Evolutionary conservation across 2,329 filamentous ascomycete genomes (phyloP), one percentile per base, ranked within the genome.

Genomic region (Monilinia vaccinii-corymbosi): DNA sequence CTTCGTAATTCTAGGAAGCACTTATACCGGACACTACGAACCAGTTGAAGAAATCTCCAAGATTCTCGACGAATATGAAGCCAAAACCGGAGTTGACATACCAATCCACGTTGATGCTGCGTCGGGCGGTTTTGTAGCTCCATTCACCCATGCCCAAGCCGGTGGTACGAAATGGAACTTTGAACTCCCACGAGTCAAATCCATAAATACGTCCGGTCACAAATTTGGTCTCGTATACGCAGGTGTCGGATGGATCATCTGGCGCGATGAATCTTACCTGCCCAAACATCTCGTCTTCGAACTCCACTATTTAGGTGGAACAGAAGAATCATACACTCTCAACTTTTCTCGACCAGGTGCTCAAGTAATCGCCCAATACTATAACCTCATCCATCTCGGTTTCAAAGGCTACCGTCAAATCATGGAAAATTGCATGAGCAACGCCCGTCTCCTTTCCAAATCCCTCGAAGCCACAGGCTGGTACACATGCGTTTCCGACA

Each of bases 21-120:
- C 87, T 0, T 90, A 89, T 65, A 90, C 87, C 0, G 86, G 87
- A 0, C 85, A 89, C 68, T 89, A 85, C 63, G 86, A 89, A 71
- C 85, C 86, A 0, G 85, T 89, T 0, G 82, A 88, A 69, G 82
- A 85, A 67, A 80, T 90, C 23, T 82, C 81, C 23, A 78, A 83
- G 21, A 79, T 89, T 14, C 75, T 90, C 2, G 84, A 88, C 63
- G 76, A 81, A 47, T 85, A 79, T 53, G 77, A 88, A 70, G 75
- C 79, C 58, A 75, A 83, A 68, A 86, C 82, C 2, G 85, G 85
- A 0, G 68, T 79, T 38, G 80, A 85, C 62, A 85, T 88, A 61
- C 85, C 86, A 0, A 89, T 90, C 46, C 83, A 86, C 61, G 83
- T 86, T 2, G 83, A 86, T 70, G 81, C 76, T 11, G 83, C 83